Evolutionary conservation across 148 eudicot species (phyloP).

Genomic region (Simmondsia chinensis): DNA sequence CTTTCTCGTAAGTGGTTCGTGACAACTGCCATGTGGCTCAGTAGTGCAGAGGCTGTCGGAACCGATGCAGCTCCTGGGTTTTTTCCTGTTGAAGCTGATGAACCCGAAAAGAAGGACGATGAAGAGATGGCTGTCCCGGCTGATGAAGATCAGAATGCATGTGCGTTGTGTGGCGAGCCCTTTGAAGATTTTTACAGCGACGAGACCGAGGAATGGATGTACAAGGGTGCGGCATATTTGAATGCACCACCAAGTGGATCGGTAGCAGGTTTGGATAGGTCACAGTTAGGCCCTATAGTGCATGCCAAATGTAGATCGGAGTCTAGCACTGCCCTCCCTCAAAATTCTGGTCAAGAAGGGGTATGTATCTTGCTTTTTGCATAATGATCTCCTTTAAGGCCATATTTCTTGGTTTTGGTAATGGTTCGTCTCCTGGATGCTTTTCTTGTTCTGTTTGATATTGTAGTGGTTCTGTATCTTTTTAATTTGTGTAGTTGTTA

Average conservation of each 20-base stretch:
- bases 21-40: conserved; percentile 77
- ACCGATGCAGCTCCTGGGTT: conserved; percentile 75
- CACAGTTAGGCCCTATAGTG: conserved; percentile 84
- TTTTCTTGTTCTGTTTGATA: too few relatives aligned
- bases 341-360: conserved; percentile 32
- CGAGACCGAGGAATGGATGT: conserved; percentile 97
- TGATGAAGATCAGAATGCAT: conserved; percentile 74
- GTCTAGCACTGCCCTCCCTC: conserved; percentile 33
- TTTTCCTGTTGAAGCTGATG: conserved; percentile 50
- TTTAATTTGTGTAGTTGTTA: too few relatives aligned
- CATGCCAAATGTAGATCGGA: conserved; percentile 91
- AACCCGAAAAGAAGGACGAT: conserved; percentile 65
- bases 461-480: too few relatives aligned
- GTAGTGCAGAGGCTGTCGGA: conserved; percentile 83
- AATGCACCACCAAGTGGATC: conserved; percentile 56
- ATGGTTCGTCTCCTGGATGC: too few relatives aligned
- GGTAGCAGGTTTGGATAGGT: conserved; percentile 51
- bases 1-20: conserved; percentile 98
- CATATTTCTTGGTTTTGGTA: too few relatives aligned
- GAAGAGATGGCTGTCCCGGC: conserved; percentile 88
- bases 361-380: conserved; percentile 23
- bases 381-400: background rate
- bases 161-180: conserved; percentile 86
- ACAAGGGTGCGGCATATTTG: conserved; percentile 88
- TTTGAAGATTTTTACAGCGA: conserved; percentile 90